Evolutionary conservation across 768 basidiomycete genomes (phyloP), one percentile per base, ranked within the genome.

Genomic region (Cytidiella melzeri): DNA sequence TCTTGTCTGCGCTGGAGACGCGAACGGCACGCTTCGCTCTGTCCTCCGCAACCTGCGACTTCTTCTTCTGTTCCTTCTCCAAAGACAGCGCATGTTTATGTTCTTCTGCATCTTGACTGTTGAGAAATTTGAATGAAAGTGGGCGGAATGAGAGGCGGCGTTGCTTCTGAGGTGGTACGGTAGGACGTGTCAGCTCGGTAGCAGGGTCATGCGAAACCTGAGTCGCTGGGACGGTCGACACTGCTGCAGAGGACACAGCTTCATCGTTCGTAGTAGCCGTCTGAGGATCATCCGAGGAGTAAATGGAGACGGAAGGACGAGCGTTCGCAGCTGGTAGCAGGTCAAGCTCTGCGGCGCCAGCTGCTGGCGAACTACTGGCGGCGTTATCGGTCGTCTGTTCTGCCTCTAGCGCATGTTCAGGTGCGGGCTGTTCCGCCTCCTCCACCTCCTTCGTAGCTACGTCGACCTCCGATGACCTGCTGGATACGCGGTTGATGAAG

Each of bases 1-100:
- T 75, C 60, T 73, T 81, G 45, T 85, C 77, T 5, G 80, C 72
- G 36, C 63, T 71, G 10, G 74, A 68, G 1, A 48, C 24, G 15
- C 48, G 53, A 1, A 47, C 20, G 26, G 43, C 23, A 18, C 44
- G 69, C 50, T 68, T 69, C 5, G 70, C 55, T 48, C 74, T 59
- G 2, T 70, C 57, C 34, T 65, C 62, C n/a, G 62, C 53, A 20
- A 68, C 60, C 49, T 61, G 67, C n/a, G 58, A 56, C 47, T 69
- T 70, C 62, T 72, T 74, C 52, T 69, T 65, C 18, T 71, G 64
- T 46, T 74, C 68, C 45, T 71, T 66, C 11, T 55, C 55, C 18
- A 63, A 53, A 4, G 73, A 69, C 15, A 74, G 61, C 4, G 56
- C 46, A 18, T 64, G 61, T 52, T 70, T 72, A 43, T 67, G 64